Evolutionary conservation across 805 yeast species (phyloP).

Genomic region (Saccharomyces eubayanus): DNA sequence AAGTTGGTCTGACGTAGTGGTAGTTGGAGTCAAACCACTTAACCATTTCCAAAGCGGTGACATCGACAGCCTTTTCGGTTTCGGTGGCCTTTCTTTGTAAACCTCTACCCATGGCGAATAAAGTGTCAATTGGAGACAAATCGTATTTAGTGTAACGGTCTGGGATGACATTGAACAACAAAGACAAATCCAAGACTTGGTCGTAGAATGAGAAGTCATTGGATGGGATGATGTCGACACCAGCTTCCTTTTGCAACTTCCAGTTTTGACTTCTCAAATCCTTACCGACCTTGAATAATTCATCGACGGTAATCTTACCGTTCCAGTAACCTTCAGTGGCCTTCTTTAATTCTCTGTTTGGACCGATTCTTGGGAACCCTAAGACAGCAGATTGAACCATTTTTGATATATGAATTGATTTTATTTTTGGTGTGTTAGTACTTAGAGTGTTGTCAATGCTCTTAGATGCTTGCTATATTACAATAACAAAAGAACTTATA

Average conservation of each 20-base stretch:
- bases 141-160: conserved; percentile 91
- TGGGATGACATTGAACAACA: conserved; percentile 91
- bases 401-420: conserved; percentile 15
- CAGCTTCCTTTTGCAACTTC: conserved; percentile 95
- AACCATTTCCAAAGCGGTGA: conserved; percentile 98
- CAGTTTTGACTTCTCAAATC: conserved; percentile 93
- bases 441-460: neutral
- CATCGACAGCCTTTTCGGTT: conserved; percentile 83
- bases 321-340: conserved; percentile 98
- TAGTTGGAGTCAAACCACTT: conserved; percentile 99
- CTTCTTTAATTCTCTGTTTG: conserved; percentile 98
- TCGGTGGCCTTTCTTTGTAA: conserved; percentile 93
- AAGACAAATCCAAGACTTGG: conserved; percentile 87
- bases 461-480: neutral
- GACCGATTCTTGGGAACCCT: conserved; percentile 99
- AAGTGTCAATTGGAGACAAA: conserved; percentile 80
- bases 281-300: conserved; percentile 85
- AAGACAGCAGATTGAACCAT: conserved; percentile 97
- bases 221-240: conserved; percentile 94
- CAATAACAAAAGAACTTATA: neutral
- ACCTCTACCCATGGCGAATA: conserved; percentile 99
- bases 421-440: neutral
- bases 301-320: conserved; percentile 84
- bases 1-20: conserved; percentile 99
- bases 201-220: conserved; percentile 98